Evolutionary conservation across 805 yeast species (phyloP).

Genomic region (Metschnikowia bowlesiae): DNA sequence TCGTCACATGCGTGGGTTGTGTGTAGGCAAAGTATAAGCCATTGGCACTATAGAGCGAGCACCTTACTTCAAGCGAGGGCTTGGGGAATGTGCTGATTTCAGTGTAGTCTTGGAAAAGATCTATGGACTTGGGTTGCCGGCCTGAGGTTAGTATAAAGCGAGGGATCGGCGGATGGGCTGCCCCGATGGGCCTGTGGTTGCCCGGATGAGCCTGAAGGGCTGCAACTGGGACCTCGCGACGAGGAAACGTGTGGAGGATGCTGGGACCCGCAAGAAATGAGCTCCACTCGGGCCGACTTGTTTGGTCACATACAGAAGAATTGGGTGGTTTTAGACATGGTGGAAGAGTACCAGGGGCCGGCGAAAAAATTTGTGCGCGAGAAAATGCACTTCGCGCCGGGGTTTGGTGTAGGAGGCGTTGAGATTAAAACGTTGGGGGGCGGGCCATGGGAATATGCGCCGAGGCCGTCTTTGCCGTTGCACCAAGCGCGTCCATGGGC

Average conservation of each 20-base stretch:
- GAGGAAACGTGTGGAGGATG: too few relatives aligned
- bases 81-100: slow-evolving; percentile 33
- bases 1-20: slow-evolving; percentile 55
- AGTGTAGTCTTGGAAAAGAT: slow-evolving; percentile 29
- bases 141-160: slow-evolving; percentile 22
- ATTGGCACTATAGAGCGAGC: slow-evolving; percentile 61
- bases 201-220: too few relatives aligned
- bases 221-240: too few relatives aligned
- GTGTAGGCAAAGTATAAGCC: slow-evolving; percentile 71
- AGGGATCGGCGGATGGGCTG: background rate
- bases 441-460: too few relatives aligned
- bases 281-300: too few relatives aligned
- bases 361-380: slow-evolving; percentile 15
- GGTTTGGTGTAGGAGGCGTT: background rate
- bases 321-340: slow-evolving; percentile 35
- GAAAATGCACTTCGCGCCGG: background rate
- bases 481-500: too few relatives aligned
- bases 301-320: slow-evolving; percentile 32
- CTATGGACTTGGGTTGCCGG: slow-evolving; percentile 26
- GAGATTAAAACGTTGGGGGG: background rate
- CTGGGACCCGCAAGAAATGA: too few relatives aligned
- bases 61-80: slow-evolving; percentile 50
- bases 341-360: slow-evolving; percentile 3
- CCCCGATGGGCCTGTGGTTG: too few relatives aligned
- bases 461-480: too few relatives aligned